Evolutionary conservation across 2,329 filamentous ascomycete species (phyloP).

Genomic region (Aspergillus ibericus): DNA sequence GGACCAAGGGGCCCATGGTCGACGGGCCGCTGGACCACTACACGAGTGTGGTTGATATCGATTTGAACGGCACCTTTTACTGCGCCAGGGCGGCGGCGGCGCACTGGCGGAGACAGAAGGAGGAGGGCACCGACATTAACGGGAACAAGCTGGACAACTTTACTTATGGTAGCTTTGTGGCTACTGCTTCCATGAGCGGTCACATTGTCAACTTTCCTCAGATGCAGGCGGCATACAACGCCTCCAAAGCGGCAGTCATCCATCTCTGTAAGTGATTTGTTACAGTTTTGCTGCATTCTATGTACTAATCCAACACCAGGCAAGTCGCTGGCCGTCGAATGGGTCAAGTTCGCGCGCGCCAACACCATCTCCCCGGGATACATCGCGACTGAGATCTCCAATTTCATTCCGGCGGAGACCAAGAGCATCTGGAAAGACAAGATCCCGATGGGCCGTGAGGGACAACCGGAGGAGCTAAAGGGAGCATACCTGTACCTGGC

Average conservation of each 20-base stretch:
- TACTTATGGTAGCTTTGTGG: conserved; percentile 69
- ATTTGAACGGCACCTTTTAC: conserved; percentile 77
- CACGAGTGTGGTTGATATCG: conserved; percentile 66
- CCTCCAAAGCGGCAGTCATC: conserved; percentile 64
- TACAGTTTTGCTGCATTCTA: conserved; percentile 44
- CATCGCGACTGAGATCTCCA: conserved; percentile 70
- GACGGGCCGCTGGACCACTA: conserved; percentile 66
- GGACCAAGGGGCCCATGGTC: conserved; percentile 67
- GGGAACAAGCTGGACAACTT: conserved; percentile 63
- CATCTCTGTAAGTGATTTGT: conserved; percentile 44
- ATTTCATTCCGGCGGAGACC: conserved; percentile 64
- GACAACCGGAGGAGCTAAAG: conserved; percentile 72
- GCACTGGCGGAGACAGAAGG: conserved; percentile 70
- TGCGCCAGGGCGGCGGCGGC: conserved; percentile 68
- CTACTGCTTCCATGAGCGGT: conserved; percentile 75
- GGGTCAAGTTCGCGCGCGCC: conserved; percentile 70
- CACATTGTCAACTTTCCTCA: conserved; percentile 78
- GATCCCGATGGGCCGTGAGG: conserved; percentile 78
- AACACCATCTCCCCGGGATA: conserved; percentile 76
- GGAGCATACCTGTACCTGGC: conserved; percentile 80
- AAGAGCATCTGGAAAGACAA: conserved; percentile 75
- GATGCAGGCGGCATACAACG: conserved; percentile 71
- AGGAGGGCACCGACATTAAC: conserved; percentile 63
- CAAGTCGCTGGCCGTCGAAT: conserved; percentile 72
- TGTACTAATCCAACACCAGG: conserved; percentile 40